Percentiles rank a stretch among this genome's conserved stretches.
phyloP scores from a whole-genome alignment of 2,329 filamentous ascomycete genomes.

The Claviceps sp. region DNA sequence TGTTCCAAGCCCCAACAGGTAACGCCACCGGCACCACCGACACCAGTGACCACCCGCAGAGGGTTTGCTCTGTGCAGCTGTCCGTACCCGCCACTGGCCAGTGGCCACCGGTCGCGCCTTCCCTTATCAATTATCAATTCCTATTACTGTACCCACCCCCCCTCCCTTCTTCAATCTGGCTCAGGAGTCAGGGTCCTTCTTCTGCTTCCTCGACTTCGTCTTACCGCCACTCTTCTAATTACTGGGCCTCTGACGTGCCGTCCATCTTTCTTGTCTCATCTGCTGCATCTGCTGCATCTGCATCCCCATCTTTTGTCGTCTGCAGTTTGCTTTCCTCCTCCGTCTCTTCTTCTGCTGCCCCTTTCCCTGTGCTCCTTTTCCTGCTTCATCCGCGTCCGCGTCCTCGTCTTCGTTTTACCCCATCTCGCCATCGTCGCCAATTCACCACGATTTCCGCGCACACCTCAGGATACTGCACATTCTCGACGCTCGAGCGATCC shows the following conservation, averaged over 20 bases:
- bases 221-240: slow-evolving; percentile 1
- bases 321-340: neutral
- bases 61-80: neutral
- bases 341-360: neutral
- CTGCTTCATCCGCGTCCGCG: neutral
- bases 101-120: neutral
- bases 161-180: neutral
- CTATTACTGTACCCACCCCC: neutral
- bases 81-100: neutral
- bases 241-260: neutral
- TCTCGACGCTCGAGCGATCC: neutral
- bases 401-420: neutral
- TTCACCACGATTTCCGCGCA: neutral
- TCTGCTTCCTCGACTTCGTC: neutral
- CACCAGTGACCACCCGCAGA: neutral
- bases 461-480: neutral
- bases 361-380: neutral
- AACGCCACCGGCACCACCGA: neutral
- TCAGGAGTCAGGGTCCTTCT: neutral
- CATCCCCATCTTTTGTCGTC: neutral
- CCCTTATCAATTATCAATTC: neutral
- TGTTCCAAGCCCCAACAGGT: neutral
- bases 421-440: neutral
- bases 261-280: neutral
- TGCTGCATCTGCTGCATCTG: neutral